Conservation (phyloP, 1,284 basidiomycete species). For the Sporisorium exsertum region DNA sequence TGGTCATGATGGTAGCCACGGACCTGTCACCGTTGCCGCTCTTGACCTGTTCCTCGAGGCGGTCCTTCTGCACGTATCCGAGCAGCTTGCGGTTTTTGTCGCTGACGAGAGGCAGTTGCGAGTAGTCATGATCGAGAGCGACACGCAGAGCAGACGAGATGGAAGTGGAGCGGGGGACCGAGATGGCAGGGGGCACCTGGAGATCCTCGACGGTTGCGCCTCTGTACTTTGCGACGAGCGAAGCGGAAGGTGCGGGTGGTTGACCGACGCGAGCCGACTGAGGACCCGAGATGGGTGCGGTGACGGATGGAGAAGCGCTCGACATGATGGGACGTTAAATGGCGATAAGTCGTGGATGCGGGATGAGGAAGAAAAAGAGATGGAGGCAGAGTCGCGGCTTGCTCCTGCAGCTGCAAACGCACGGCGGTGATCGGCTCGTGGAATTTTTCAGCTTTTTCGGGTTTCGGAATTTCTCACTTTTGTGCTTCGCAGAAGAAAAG, state of each 20-base stretch:
- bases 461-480: neutral
- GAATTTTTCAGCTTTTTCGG: neutral
- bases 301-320: constrained; percentile 34
- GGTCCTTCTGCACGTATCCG: constrained; percentile 63
- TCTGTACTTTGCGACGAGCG: constrained; percentile 54
- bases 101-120: constrained; percentile 59
- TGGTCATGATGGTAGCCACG: constrained; percentile 55
- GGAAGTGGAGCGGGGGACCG: constrained; percentile 48
- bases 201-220: constrained; percentile 64
- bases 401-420: constrained; percentile 1
- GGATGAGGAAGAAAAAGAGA: neutral
- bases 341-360: neutral
- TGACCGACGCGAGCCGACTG: constrained; percentile 48
- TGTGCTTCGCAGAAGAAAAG: neutral
- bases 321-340: constrained; percentile 22
- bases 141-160: constrained; percentile 51
- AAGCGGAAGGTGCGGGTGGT: constrained; percentile 48
- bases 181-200: constrained; percentile 63
- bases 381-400: too few relatives aligned
- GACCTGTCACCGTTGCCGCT: constrained; percentile 39
- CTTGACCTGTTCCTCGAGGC: constrained; percentile 48
- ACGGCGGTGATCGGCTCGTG: constrained; percentile 26
- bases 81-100: constrained; percentile 55
- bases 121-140: constrained; percentile 65
- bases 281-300: constrained; percentile 59